Conservation (phyloP, 2,329 filamentous ascomycete species). For the Eurotiales sp. region DNA sequence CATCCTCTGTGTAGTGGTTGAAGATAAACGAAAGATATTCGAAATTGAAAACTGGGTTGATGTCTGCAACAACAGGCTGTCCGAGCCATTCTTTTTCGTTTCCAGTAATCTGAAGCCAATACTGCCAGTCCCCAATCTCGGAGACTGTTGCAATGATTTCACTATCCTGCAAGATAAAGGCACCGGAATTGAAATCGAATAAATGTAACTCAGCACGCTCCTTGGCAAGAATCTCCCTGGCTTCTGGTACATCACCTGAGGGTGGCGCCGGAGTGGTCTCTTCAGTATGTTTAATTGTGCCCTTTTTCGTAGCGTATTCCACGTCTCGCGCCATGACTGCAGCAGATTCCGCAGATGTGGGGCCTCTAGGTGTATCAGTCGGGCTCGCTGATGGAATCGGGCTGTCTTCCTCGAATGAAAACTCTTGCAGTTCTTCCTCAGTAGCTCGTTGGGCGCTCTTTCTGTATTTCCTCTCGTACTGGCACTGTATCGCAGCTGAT, state of each 20-base stretch:
- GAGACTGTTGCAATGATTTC: constrained; percentile 74
- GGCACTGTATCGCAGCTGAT: constrained; percentile 80
- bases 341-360: constrained; percentile 40
- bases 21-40: constrained; percentile 99
- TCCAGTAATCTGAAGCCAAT: constrained; percentile 85
- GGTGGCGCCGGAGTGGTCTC: constrained; percentile 59
- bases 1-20: constrained; percentile 88
- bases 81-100: constrained; percentile 79
- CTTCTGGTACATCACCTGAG: constrained; percentile 59
- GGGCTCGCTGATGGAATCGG: constrained; percentile 60
- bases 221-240: constrained; percentile 68
- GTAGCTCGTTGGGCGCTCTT: constrained; percentile 75
- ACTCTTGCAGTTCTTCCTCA: constrained; percentile 74
- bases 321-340: constrained; percentile 45
- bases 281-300: constrained; percentile 37
- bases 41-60: constrained; percentile 98
- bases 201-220: constrained; percentile 84
- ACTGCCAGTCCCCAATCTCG: constrained; percentile 87
- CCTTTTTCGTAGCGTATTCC: constrained; percentile 38
- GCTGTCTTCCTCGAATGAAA: constrained; percentile 67
- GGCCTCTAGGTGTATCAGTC: constrained; percentile 41
- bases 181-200: constrained; percentile 82
- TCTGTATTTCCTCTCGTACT: constrained; percentile 95
- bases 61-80: constrained; percentile 78
- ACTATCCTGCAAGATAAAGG: constrained; percentile 76